A percentile compares a stretch with the other conserved stretches of the same genome.
phyloP scores from a whole-genome alignment of 345 rosid genomes.

The Fremontodendron californicum region DNA sequence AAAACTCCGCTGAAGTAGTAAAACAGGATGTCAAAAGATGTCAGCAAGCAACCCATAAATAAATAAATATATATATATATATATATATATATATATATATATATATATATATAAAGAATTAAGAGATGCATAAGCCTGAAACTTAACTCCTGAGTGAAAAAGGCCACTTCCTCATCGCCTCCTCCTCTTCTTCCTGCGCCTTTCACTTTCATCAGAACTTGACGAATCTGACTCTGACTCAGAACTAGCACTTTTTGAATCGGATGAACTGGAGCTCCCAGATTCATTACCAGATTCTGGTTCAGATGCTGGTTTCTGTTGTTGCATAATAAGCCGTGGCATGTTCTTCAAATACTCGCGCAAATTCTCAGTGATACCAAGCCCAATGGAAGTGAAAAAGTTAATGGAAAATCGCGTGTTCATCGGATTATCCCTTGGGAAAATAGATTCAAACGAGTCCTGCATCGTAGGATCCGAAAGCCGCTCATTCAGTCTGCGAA shows the following conservation, averaged over 20 bases:
- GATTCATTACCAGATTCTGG: conserved; percentile 32
- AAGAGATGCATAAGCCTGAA: background rate
- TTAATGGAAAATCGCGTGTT: conserved; percentile 82
- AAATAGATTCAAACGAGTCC: conserved; percentile 80
- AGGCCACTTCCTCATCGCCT: conserved; percentile 6
- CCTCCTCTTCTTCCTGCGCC: conserved; percentile 36
- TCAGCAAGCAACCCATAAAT: no score
- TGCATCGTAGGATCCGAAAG: conserved; percentile 64
- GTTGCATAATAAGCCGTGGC: conserved; percentile 93
- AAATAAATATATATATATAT: no score
- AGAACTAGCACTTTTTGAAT: conserved; percentile 5
- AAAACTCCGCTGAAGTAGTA: no score
- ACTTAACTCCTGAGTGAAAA: background rate
- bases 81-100: no score
- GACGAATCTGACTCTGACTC: conserved; percentile 7
- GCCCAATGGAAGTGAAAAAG: conserved; percentile 92
- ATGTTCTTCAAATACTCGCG: conserved; percentile 89
- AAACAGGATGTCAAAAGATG: no score
- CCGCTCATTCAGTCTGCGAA: conserved; percentile 69
- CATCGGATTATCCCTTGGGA: conserved; percentile 89
- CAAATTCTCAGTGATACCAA: conserved; percentile 87
- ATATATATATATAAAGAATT: no score
- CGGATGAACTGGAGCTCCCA: conserved; percentile 23
- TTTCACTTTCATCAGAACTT: conserved; percentile 38
- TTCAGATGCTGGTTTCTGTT: conserved; percentile 48